Base-by-base conservation (phyloP, 345 rosid species). In the Tarenaya hassleriana region DNA sequence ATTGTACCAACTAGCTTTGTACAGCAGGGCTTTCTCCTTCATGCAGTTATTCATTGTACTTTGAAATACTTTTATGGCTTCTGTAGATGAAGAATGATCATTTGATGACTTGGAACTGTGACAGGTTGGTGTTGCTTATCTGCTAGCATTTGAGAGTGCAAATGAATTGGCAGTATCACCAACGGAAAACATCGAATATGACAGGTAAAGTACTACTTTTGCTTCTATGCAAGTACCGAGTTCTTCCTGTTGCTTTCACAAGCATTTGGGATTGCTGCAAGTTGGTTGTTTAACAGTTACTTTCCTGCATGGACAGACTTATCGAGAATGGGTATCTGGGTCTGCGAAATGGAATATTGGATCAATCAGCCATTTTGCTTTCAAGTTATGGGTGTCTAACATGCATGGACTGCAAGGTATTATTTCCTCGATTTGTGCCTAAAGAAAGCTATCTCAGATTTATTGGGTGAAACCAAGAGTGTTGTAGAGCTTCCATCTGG, bases 261-360 rank as follows among this genome's bases (percentile, higher is more conserved):
- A 46, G 70, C 58, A 45, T 38, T 45, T 47, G 60, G 6, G 16
- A 58, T 38, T 53, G 51, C 52, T 47, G 52, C 47, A 66, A 18
- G 40, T 11, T 34, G 51, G 47, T 60, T 4, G 29, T 16, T 49
- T 53, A 16, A 66, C 46, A 54, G 56, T 27, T 31, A 24, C 45
- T 48, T 45, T 20, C 41, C 35, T 69, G 63, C 48, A 49, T 57
- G 33, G 67, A 69, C 68, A 92, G 98, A 74, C 55, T 85, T 47
- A 88, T 92, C 70, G 98, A 92, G 73, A 92, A 92, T 61, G 88
- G 69, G 57, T 92, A 84, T 73, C 66, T 92, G 70, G 94, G 94
- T 64, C 79, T 92, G 70, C 70, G 69, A 71, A 92, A 92, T 71
- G 98, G 96, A 61, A 88, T 92, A 62, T 60, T 92, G 70, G 98